A percentile compares a stretch with the other conserved stretches of the same genome.
phyloP scores from a whole-genome alignment of 139 green algal genomes.

The Desmodesmus armatus region DNA sequence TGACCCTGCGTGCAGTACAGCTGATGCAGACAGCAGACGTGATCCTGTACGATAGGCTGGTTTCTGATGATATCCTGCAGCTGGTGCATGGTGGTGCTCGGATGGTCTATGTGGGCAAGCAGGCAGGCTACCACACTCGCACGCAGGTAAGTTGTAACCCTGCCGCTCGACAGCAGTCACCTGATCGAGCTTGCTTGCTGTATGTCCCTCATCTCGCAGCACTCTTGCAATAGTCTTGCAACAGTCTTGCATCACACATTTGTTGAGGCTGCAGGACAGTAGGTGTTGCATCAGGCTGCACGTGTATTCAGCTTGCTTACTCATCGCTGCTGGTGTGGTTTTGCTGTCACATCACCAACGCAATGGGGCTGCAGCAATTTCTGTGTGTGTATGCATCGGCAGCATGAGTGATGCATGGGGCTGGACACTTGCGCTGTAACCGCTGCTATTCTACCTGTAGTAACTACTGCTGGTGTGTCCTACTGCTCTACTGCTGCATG shows the following conservation, averaged over 20 bases:
- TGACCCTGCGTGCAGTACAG: conserved; percentile 91
- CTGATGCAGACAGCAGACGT: conserved; percentile 96
- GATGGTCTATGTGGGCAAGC: conserved; percentile 99
- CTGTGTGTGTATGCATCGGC: too few relatives aligned
- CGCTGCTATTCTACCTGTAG: too few relatives aligned
- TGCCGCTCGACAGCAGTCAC: too few relatives aligned
- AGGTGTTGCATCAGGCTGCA: background rate
- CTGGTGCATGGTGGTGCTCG: conserved; percentile 77
- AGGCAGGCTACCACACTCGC: conserved; percentile 94
- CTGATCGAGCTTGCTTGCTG: too few relatives aligned
- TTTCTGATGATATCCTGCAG: conserved; percentile 92
- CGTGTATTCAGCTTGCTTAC: background rate
- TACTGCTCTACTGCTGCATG: background rate
- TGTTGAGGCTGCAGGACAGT: too few relatives aligned
- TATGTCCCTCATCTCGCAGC: too few relatives aligned
- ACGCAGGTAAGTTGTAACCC: conserved; percentile 70
- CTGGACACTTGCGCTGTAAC: too few relatives aligned
- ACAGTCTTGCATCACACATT: too few relatives aligned
- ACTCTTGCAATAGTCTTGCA: too few relatives aligned
- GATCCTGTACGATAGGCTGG: conserved; percentile 96
- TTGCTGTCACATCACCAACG: background rate
- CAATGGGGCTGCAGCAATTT: too few relatives aligned
- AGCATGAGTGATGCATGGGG: background rate
- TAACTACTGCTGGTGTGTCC: background rate
- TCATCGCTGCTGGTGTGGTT: background rate